A percentile compares a stretch with the other conserved stretches of the same genome.
Evolutionary conservation across 2,329 filamentous ascomycete species (phyloP).

Genomic region (Colletotrichum cereale): DNA sequence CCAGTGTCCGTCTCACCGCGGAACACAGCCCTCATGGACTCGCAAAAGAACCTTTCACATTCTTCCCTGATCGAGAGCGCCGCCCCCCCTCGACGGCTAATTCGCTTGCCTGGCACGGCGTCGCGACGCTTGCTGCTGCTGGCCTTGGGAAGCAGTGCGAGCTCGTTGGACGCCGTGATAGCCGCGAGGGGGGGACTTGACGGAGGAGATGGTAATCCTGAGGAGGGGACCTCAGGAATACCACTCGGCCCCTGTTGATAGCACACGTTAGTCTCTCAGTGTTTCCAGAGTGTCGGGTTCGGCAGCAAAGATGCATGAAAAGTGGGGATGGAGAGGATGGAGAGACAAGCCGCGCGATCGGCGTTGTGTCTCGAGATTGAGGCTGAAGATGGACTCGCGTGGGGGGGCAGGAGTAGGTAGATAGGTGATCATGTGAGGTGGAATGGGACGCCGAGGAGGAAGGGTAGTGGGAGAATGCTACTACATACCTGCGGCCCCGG

Average conservation of each 20-base stretch:
- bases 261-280: slow-evolving; percentile 40
- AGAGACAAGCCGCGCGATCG: slow-evolving; percentile 24
- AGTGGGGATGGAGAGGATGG: not conserved
- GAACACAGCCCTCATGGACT: slow-evolving; percentile 93
- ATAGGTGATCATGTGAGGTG: not conserved
- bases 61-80: slow-evolving; percentile 97
- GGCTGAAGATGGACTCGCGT: slow-evolving; percentile 15
- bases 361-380: slow-evolving; percentile 41
- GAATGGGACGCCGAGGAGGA: not conserved
- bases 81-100: slow-evolving; percentile 85
- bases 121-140: slow-evolving; percentile 54
- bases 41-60: slow-evolving; percentile 99
- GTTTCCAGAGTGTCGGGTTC: slow-evolving; percentile 7
- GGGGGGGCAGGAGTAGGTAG: not conserved
- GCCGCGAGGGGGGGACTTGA: slow-evolving; percentile 91
- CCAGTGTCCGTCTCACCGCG: slow-evolving; percentile 90
- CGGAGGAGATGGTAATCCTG: slow-evolving; percentile 86
- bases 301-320: slow-evolving; percentile 8
- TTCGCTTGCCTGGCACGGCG: slow-evolving; percentile 53
- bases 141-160: slow-evolving; percentile 72
- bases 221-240: slow-evolving; percentile 92
- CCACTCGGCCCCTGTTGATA: slow-evolving; percentile 80
- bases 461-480: slow-evolving; percentile 37
- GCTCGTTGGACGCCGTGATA: slow-evolving; percentile 76
- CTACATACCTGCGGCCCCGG: slow-evolving; percentile 79